Evolutionary conservation across 352 stramenopile genomes (phyloP).

Genomic region (Poterioochromonas sp.): DNA sequence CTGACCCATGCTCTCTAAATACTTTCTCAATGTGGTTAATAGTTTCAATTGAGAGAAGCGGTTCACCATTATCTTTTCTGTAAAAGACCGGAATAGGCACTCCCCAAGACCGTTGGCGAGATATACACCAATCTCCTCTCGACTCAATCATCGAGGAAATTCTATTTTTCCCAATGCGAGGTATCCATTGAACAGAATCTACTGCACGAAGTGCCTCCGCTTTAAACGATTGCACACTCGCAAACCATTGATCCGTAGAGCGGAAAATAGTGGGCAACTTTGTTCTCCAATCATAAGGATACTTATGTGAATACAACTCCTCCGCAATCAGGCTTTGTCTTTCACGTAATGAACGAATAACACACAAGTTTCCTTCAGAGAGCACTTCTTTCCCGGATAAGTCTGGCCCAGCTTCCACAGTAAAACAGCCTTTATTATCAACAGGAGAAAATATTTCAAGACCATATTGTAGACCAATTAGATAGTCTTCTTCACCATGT

Average conservation of each 20-base stretch:
- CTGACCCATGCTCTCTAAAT: constrained; percentile 73
- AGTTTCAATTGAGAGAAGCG: constrained; percentile 79
- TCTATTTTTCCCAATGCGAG: constrained; percentile 62
- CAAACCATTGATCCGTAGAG: constrained; percentile 97
- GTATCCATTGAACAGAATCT: constrained; percentile 79
- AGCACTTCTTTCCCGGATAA: constrained; percentile 78
- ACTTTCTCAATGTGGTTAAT: constrained; percentile 68
- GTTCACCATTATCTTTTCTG: constrained; percentile 69
- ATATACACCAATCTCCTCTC: constrained; percentile 96
- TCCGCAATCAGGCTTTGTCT: constrained; percentile 68
- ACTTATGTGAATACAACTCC: constrained; percentile 83
- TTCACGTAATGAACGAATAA: constrained; percentile 72
- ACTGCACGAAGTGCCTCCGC: constrained; percentile 63
- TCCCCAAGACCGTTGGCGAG: constrained; percentile 90
- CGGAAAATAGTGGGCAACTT: constrained; percentile 96
- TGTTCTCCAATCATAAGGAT: constrained; percentile 98
- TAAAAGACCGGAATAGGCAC: constrained; percentile 98
- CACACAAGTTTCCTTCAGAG: constrained; percentile 74
- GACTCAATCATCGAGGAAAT: constrained; percentile 70
- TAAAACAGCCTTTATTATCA: constrained; percentile 71
- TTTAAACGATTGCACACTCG: constrained; percentile 82
- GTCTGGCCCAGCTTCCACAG: constrained; percentile 70
- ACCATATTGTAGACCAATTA: constrained; percentile 62
- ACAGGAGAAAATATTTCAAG: constrained; percentile 67
- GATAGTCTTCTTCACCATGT: constrained; percentile 91